These are phyloP conservation scores for Penstemon davidsonii DNA, from an alignment of 257 asterid species.

Conservation along the genomic window DNA sequence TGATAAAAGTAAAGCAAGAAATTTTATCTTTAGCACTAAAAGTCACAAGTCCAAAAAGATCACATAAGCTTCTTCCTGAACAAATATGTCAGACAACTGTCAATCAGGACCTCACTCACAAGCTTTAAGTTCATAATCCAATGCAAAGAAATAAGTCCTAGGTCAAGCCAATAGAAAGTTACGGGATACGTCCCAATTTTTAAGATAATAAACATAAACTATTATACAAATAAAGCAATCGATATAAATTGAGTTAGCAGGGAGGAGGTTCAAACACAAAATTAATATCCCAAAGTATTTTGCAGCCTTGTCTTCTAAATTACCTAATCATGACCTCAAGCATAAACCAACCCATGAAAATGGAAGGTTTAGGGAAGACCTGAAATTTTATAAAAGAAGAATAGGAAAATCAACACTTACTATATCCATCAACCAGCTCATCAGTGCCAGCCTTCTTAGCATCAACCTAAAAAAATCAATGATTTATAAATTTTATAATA, in stretches of 20 bases:
- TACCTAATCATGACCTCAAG: not conserved
- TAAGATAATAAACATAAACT: not conserved
- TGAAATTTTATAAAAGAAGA: not conserved
- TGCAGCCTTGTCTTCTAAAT: not conserved
- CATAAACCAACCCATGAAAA: not conserved
- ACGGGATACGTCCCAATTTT: no score
- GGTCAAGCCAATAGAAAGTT: no score
- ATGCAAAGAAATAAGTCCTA: no score
- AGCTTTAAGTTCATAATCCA: no score
- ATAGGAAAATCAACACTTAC: conserved; percentile 44
- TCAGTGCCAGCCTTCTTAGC: conserved; percentile 36
- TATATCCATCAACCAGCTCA: conserved; percentile 44
- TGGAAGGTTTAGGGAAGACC: conserved; percentile 18
- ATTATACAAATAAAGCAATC: not conserved
- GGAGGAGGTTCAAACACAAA: not conserved
- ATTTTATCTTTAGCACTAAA: no score
- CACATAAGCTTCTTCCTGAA: not conserved
- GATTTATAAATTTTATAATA: not conserved
- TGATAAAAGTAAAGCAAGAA: no score
- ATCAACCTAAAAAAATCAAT: conserved; percentile 45
- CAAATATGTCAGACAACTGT: not conserved
- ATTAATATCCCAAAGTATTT: not conserved
- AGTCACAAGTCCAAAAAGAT: not conserved
- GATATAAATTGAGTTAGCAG: not conserved
- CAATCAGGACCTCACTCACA: not conserved